Evolutionary conservation across 2,329 filamentous ascomycete genomes (phyloP), one percentile per base, ranked within the genome.

Genomic region (Xylariaceae sp.): DNA sequence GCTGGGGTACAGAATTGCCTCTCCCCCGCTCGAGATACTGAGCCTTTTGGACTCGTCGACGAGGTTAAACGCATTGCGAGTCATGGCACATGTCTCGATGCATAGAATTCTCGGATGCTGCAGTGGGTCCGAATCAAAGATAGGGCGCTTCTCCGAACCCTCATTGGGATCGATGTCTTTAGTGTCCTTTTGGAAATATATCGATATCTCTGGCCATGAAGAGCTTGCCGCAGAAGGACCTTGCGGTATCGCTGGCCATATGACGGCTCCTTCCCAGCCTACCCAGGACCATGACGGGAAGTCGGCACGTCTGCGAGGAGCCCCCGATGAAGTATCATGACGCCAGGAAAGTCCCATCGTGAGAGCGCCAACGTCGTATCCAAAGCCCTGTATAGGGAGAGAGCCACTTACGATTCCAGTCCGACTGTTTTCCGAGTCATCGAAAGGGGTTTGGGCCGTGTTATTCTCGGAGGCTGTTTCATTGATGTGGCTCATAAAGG

Each of bases 241-340:
- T 7, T 51, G 13, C 1, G 34, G 39, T 3, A 57, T 29, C 5
- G 5, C 32, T 8, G 57, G 57, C 57, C 57, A 60, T 8, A 39
- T 13, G 22, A 57, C 41, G 2, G 55, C 19, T 4, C 57, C 57
- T 43, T 57, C 47, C 57, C 57, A 60, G n/a, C 57, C 57, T 12
- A 50, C 48, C 57, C 57, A 60, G 0, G 57, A 57, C 57, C 57
- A 60, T 1, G 57, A 60, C 15, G 57, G 57, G 4, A 60, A 22
- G 19, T 51, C 34, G 0, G 48, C 48, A 2, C 57, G 51, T 29
- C 57, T 51, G 3, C 55, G 55, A 7, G 55, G 55, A 2, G 41
- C 26, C 10, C n/a, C 40, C 5, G 29, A 40, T 13, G 32, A 39
- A 7, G 8, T 18, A 15, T 44, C 26, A 19, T 60, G 57, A 12